phyloP scores from a whole-genome alignment of 2,329 filamentous ascomycete species.

The Penicillium paneum region DNA sequence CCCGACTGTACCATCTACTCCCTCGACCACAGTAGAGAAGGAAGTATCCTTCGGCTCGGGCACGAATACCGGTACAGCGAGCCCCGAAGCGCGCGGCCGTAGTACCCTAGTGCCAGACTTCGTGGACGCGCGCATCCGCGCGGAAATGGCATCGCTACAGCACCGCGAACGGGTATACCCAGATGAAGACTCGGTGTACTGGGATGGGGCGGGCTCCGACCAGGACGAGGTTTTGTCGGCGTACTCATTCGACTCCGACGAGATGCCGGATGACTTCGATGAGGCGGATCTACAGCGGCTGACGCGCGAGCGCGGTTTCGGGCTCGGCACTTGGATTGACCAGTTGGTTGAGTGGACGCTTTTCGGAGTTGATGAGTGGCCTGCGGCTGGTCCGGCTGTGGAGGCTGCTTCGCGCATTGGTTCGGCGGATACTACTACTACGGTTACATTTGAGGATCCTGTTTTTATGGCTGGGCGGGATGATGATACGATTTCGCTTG shows the following conservation, averaged over 20 bases:
- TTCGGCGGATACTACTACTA: slow-evolving; percentile 19
- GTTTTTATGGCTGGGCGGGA: not conserved
- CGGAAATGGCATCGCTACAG: slow-evolving; percentile 38
- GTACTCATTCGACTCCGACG: slow-evolving; percentile 28
- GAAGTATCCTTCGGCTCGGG: not conserved
- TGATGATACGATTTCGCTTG: slow-evolving; percentile 13
- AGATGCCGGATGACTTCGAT: slow-evolving; percentile 40
- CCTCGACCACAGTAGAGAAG: not conserved
- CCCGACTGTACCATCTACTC: slow-evolving; percentile 11
- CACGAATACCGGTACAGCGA: slow-evolving; percentile 1
- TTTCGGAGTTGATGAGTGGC: slow-evolving; percentile 52
- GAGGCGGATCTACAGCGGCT: slow-evolving; percentile 54
- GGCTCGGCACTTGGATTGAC: slow-evolving; percentile 57
- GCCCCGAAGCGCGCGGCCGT: slow-evolving; percentile 18
- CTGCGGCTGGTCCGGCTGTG: slow-evolving; percentile 12
- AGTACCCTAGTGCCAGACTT: slow-evolving; percentile 47
- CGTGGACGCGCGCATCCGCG: slow-evolving; percentile 44
- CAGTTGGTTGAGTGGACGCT: slow-evolving; percentile 56
- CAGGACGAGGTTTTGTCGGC: slow-evolving; percentile 29
- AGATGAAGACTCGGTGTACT: slow-evolving; percentile 19
- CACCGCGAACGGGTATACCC: slow-evolving; percentile 12
- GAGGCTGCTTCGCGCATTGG: slow-evolving; percentile 16
- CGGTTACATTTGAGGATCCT: slow-evolving; percentile 24
- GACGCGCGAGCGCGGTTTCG: slow-evolving; percentile 52
- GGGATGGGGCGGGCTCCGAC: slow-evolving; percentile 7